Base-by-base conservation (phyloP, 306 rosid species). In the Corylus heterophylla region DNA sequence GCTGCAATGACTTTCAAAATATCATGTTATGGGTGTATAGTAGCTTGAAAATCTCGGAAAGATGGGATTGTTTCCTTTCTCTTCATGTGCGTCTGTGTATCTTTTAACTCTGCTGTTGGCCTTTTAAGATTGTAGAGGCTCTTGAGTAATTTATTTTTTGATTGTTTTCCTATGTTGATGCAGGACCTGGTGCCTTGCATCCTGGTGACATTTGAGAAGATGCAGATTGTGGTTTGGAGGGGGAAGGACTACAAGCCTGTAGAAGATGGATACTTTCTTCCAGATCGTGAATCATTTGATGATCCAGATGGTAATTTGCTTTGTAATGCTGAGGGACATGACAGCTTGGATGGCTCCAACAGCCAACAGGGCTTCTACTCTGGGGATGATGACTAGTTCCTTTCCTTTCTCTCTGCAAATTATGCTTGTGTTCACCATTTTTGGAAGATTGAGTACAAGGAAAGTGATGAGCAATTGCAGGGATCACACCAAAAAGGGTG, bases 171-270 rank as follows among this genome's bases (percentile, higher is more conserved):
- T 4, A 18, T 74, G 44, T 75, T 59, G 76, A 71, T 83, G 85
- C 91, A 95, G 98, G 98, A 92, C 76, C 77, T 95, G 54, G 94
- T 92, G 80, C 98, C 98, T 59, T 91, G 98, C 78, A 80, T 95
- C 55, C 91, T 86, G 85, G 97, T 95, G 75, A 91, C 96, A 5
- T 95, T 95, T 83, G 97, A 92, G 7, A 95, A 91, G 70, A 94
- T 91, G 84, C 97, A 92, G 83, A 83, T 91, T 89, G 98, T 92
- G 71, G 83, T 86, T 79, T 95, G 97, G 98, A 89, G 93, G 80
- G 98, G 98, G 48, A 79, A 83, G 59, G 89, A 85, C 73, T 92
- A 88, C 73, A 74, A 78, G 69, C 88, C 92, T 74, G 63, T 47
- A 1, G 87, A 83, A 69, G 78, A 74, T 76, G 88, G 83, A 59